Conservation (phyloP, 352 stramenopile species). For the Achlya hypogyna region DNA sequence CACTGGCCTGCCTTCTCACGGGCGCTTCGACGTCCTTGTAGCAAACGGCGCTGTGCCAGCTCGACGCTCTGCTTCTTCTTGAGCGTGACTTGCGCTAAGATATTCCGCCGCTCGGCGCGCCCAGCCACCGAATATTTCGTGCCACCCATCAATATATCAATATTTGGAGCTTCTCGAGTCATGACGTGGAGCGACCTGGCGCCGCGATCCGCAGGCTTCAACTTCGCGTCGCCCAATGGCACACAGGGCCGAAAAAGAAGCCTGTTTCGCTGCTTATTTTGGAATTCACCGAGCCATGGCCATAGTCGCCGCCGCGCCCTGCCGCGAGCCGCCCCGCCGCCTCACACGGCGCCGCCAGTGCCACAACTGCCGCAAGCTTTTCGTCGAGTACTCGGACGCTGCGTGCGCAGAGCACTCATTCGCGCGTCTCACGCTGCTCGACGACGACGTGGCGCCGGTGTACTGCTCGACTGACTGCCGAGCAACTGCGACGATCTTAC, state of each 20-base stretch:
- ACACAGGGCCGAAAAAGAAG: no score
- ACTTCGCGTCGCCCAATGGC: not conserved
- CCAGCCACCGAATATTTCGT: no score
- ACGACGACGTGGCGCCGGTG: not conserved
- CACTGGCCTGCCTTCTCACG: not conserved
- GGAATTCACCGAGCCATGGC: no score
- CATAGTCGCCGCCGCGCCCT: no score
- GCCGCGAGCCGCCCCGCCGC: no score
- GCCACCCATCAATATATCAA: no score
- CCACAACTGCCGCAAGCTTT: not conserved
- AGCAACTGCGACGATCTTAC: not conserved
- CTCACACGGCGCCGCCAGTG: not conserved
- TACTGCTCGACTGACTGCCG: conserved; percentile 2
- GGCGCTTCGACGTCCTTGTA: conserved; percentile 3
- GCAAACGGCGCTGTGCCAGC: conserved; percentile 1
- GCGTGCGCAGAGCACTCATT: not conserved
- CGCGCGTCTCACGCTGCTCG: not conserved
- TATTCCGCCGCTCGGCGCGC: no score
- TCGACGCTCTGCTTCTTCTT: not conserved
- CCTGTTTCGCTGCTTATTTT: no score
- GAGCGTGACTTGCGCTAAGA: not conserved
- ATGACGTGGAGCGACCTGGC: not conserved
- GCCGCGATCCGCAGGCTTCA: not conserved
- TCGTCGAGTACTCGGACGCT: not conserved
- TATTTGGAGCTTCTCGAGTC: not conserved